Percentiles rank a stretch among this genome's conserved stretches.
phyloP scores from a whole-genome alignment of 352 stramenopile species.

The Phytophthora pini region DNA sequence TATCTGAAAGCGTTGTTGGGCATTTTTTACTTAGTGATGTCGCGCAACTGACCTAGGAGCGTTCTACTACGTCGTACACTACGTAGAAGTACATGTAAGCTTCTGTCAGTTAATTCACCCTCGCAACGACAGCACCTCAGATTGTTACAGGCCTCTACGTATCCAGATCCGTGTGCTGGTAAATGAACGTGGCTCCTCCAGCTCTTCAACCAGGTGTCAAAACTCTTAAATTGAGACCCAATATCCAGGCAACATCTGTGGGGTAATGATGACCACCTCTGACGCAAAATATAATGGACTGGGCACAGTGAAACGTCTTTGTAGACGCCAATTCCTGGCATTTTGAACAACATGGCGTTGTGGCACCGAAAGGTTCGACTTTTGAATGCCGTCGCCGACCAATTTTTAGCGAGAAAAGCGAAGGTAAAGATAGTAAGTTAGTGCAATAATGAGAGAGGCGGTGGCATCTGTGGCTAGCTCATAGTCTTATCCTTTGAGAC shows the following conservation, averaged over 20 bases:
- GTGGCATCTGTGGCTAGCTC: neutral
- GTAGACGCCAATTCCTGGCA: neutral
- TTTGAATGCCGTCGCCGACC: neutral
- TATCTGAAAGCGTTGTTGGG: too few relatives aligned
- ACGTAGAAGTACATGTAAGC: too few relatives aligned
- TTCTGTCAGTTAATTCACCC: too few relatives aligned
- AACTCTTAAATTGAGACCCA: neutral
- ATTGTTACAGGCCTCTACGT: neutral
- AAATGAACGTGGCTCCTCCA: neutral
- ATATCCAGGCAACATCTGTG: neutral
- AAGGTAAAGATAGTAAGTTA: too few relatives aligned
- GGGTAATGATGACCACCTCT: neutral
- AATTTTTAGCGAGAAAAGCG: neutral
- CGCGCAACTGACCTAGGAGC: too few relatives aligned
- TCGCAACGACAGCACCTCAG: neutral
- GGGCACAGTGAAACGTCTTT: neutral
- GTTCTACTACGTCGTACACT: too few relatives aligned
- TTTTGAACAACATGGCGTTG: neutral
- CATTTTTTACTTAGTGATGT: too few relatives aligned
- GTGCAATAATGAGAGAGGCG: neutral
- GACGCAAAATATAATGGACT: too few relatives aligned
- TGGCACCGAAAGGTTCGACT: neutral
- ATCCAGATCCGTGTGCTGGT: neutral
- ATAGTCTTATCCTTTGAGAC: neutral
- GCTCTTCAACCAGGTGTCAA: neutral